A percentile compares a stretch with the other conserved stretches of the same genome.
Evolutionary conservation across 1,139 yeast genomes (phyloP).

Genomic region (Geotrichum cucujoidarum): DNA sequence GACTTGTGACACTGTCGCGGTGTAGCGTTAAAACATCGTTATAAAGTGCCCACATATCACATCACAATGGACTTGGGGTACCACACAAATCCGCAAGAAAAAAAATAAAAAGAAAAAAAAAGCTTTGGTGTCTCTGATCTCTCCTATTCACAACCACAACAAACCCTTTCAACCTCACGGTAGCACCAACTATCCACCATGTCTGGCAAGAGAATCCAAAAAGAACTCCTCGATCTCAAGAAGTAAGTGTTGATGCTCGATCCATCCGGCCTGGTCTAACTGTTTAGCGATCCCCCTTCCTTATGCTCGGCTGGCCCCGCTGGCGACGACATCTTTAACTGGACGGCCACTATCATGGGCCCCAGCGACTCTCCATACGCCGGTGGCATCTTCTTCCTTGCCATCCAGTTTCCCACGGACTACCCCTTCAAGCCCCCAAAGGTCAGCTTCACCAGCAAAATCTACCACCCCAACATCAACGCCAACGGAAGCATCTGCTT

Average conservation of each 20-base stretch:
- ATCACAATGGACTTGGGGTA: no score
- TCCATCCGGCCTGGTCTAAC: background rate
- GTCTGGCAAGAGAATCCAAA: slow-evolving; percentile 92
- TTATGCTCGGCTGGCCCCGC: slow-evolving; percentile 99
- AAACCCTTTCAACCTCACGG: background rate
- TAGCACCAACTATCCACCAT: slow-evolving; percentile 37
- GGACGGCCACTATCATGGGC: slow-evolving; percentile 97
- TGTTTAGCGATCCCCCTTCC: slow-evolving; percentile 87
- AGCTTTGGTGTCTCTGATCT: no score
- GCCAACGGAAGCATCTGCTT: slow-evolving; percentile 81
- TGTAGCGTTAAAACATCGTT: no score
- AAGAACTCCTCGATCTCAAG: slow-evolving; percentile 90
- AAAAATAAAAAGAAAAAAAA: no score
- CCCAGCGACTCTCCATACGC: slow-evolving; percentile 92
- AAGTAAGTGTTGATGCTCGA: slow-evolving; percentile 53
- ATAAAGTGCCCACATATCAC: no score
- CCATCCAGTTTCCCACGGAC: slow-evolving; percentile 91
- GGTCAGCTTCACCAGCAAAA: slow-evolving; percentile 83
- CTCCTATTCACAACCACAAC: background rate
- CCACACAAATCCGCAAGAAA: no score
- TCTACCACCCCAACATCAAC: slow-evolving; percentile 87
- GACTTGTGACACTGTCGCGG: no score
- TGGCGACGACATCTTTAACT: slow-evolving; percentile 90
- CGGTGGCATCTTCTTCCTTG: slow-evolving; percentile 85
- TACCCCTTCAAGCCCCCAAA: slow-evolving; percentile 93